Conservation (phyloP, 2,329 filamentous ascomycete genomes). For the Ophiocordyceps camponoti-leonardi region DNA sequence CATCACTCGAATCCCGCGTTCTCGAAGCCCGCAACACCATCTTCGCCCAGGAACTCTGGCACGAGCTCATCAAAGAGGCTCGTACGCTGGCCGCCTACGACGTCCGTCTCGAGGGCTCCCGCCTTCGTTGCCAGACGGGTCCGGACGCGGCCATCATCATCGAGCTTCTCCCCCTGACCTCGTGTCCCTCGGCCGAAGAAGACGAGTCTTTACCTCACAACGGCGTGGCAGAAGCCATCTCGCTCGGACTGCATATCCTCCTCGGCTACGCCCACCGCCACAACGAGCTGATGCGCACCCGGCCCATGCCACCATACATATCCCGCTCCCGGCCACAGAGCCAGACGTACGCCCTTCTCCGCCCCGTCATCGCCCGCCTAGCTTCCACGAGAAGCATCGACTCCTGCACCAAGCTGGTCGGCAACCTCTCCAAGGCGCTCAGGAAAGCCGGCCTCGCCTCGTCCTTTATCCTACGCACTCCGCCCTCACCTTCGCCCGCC, state of each 20-base stretch:
- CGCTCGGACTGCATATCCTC: constrained; percentile 54
- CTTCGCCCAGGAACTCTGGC: constrained; percentile 74
- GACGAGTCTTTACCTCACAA: constrained; percentile 22
- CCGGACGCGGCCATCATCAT: constrained; percentile 39
- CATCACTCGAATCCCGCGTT: constrained; percentile 45
- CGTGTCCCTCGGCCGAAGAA: constrained; percentile 13
- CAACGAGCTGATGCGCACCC: constrained; percentile 51
- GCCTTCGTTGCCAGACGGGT: constrained; percentile 38
- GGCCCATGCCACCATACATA: constrained; percentile 27
- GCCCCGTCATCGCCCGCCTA: constrained; percentile 31
- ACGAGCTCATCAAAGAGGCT: constrained; percentile 73
- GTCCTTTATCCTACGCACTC: constrained; percentile 19
- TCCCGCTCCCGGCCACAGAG: constrained; percentile 16
- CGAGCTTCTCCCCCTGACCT: constrained; percentile 46
- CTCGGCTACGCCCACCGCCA: constrained; percentile 65
- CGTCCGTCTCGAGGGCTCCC: constrained; percentile 44
- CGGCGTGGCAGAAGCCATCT: constrained; percentile 45
- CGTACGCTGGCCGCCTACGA: constrained; percentile 54
- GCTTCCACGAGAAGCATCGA: constrained; percentile 24
- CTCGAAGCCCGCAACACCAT: constrained; percentile 62
- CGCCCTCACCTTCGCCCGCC: constrained; percentile 3
- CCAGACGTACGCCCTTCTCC: constrained; percentile 30
- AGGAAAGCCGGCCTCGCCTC: constrained; percentile 27
- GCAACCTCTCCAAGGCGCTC: constrained; percentile 24
- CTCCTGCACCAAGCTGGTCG: constrained; percentile 22